Base-by-base conservation (phyloP, 1,139 yeast species). In the Yamadazyma dushanensis region DNA sequence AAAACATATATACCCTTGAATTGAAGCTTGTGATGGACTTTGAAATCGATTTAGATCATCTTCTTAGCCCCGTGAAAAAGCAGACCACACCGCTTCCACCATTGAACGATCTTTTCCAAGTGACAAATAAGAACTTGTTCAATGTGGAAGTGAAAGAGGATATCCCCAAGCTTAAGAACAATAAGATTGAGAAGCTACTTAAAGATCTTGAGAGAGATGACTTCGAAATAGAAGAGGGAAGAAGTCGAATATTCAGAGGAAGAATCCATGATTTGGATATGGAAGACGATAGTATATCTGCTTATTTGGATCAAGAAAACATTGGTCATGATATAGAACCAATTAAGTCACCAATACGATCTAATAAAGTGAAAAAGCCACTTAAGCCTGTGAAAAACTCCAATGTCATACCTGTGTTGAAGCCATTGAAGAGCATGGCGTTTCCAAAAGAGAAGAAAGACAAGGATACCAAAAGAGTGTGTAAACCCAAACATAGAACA, bases 161-260 rank as follows among this genome's bases (percentile, higher is more conserved):
- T n/a, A 5, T 13, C 27, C 18, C 17, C 18, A 25, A 25, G 18
- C 27, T 25, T 16, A 57, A 57, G 31, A 66, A 67, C 39, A 58
- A 60, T 41, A 69, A 69, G 39, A 57, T 70, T 19, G 66, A 64
- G 27, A 65, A 63, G 42, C 51, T 70, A 43, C 56, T 69, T 24
- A 47, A 50, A 36, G 59, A 61, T 11, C 44, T 65, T 35, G 57
- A 53, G 22, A 37, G 49, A 7, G 34, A 42, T 13, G 67, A 62
- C 35, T 63, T 53, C 23, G 76, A 70, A 39, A 43, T 73, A 36
- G 80, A 74, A 50, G 73, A 68, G 46, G 60, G 70, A 32, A 61
- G 80, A 46, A 66, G 78, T 2, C 55, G 75, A 16, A 65, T 68
- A 27, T 64, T 61, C 47, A 63, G 61, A 41, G 72, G 70, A 7